Evolutionary conservation across 495 filamentous ascomycete species (phyloP).

Genomic region (Penicillium flavigenum): DNA sequence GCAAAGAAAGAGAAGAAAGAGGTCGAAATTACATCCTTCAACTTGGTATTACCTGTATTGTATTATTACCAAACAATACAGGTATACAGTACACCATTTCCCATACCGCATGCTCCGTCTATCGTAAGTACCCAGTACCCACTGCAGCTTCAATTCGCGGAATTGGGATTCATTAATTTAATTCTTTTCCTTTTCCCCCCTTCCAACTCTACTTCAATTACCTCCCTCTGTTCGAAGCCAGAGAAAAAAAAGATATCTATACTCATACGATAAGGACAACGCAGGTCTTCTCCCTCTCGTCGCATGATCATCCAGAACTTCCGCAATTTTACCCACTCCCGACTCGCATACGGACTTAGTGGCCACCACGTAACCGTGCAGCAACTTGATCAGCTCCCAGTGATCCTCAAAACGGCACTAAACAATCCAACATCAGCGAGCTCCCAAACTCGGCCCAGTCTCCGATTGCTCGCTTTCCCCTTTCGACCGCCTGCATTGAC

Average conservation of each 20-base stretch:
- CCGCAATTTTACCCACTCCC: slow-evolving; percentile 21
- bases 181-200: slow-evolving; percentile 26
- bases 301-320: slow-evolving; percentile 32
- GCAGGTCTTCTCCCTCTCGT: slow-evolving; percentile 31
- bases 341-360: slow-evolving; percentile 32
- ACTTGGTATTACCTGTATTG: slow-evolving; percentile 3
- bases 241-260: slow-evolving; percentile 1
- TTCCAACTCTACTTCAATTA: slow-evolving; percentile 6
- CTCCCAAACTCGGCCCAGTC: slow-evolving; percentile 32
- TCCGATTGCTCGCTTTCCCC: slow-evolving; percentile 42
- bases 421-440: slow-evolving; percentile 35
- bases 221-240: slow-evolving; percentile 2
- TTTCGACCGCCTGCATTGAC: slow-evolving; percentile 47
- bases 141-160: slow-evolving; percentile 34
- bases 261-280: slow-evolving; percentile 26
- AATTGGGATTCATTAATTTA: slow-evolving; percentile 32
- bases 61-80: slow-evolving; percentile 6
- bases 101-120: slow-evolving; percentile 4
- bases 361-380: slow-evolving; percentile 48
- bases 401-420: slow-evolving; percentile 33
- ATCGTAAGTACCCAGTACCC: slow-evolving; percentile 26
- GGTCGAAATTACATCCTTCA: neutral
- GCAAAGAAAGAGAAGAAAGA: neutral
- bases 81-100: slow-evolving; percentile 6
- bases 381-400: slow-evolving; percentile 33